Percentiles rank a stretch among this genome's conserved stretches.
These are phyloP conservation scores for Skeletonema potamos DNA, from an alignment of 108 stramenopile species.

Conservation along the genomic window DNA sequence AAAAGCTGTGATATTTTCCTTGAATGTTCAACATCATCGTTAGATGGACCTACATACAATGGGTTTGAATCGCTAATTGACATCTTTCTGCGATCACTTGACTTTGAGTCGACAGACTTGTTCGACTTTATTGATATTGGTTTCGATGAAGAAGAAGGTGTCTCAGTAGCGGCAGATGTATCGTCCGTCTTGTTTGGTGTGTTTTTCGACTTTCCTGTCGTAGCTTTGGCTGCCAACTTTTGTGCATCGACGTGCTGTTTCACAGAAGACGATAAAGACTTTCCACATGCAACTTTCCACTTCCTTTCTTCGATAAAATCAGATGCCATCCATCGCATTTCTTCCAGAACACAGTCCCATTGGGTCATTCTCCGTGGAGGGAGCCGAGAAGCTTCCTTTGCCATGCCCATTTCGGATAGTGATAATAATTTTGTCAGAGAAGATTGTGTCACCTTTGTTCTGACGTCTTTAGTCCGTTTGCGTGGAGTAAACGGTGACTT, in stretches of 20 bases:
- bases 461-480: background rate
- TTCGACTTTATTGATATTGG: background rate
- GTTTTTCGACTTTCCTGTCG: background rate
- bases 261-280: slow-evolving; percentile 38
- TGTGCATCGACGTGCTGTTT: background rate
- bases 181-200: slow-evolving; percentile 7
- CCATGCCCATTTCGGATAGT: background rate
- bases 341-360: slow-evolving; percentile 85
- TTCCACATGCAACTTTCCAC: slow-evolving; percentile 73
- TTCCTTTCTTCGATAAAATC: slow-evolving; percentile 90
- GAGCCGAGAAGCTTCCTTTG: slow-evolving; percentile 17
- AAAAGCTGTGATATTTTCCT: slow-evolving; percentile 16
- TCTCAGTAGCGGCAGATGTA: background rate
- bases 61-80: slow-evolving; percentile 5
- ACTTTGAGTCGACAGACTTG: background rate
- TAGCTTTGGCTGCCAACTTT: slow-evolving; percentile 6
- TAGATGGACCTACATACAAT: slow-evolving; percentile 16
- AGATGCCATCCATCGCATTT: slow-evolving; percentile 87
- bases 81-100: background rate
- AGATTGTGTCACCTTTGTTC: background rate
- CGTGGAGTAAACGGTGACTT: background rate
- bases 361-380: slow-evolving; percentile 74
- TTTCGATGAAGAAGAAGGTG: background rate
- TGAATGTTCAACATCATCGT: slow-evolving; percentile 4
- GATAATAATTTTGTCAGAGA: background rate